Conservation (phyloP, 257 asterid species). For the Asclepias syriaca region DNA sequence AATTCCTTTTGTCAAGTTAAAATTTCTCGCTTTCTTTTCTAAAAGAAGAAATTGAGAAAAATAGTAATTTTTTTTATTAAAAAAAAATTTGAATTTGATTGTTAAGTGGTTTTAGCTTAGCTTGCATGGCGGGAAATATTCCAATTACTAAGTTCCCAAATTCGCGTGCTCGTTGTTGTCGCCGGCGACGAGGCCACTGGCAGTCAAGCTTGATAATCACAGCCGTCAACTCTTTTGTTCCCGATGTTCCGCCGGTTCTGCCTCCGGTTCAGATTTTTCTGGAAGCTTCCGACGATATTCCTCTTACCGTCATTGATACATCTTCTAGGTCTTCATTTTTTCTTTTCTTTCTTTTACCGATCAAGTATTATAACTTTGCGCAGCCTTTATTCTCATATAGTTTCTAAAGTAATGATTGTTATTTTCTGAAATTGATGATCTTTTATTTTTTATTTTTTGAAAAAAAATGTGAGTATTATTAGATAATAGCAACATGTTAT, state of each 20-base stretch:
- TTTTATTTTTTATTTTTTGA: no score
- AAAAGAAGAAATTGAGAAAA: no score
- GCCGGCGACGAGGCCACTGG: conserved; percentile 93
- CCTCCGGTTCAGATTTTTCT: conserved; percentile 90
- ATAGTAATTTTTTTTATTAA: no score
- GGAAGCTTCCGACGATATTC: conserved; percentile 70
- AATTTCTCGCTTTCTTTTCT: no score
- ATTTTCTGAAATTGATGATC: no score
- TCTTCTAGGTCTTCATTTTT: conserved; percentile 53
- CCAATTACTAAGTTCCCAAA: conserved; percentile 32
- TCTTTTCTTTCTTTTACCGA: neutral
- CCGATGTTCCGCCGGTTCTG: conserved; percentile 62
- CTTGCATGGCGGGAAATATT: conserved; percentile 65
- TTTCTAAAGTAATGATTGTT: neutral
- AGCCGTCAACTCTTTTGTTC: conserved; percentile 69
- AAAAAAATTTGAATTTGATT: neutral
- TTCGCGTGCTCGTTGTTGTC: conserved; percentile 67
- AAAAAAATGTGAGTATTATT: no score
- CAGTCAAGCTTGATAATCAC: conserved; percentile 77
- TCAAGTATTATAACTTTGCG: neutral
- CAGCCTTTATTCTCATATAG: neutral
- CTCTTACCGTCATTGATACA: conserved; percentile 81
- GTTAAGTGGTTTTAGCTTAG: neutral
- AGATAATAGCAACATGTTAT: no score
- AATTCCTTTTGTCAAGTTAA: no score